Evolutionary conservation across 331 rosid genomes (phyloP), one percentile per base, ranked within the genome.

Genomic region (Saraca asoca): DNA sequence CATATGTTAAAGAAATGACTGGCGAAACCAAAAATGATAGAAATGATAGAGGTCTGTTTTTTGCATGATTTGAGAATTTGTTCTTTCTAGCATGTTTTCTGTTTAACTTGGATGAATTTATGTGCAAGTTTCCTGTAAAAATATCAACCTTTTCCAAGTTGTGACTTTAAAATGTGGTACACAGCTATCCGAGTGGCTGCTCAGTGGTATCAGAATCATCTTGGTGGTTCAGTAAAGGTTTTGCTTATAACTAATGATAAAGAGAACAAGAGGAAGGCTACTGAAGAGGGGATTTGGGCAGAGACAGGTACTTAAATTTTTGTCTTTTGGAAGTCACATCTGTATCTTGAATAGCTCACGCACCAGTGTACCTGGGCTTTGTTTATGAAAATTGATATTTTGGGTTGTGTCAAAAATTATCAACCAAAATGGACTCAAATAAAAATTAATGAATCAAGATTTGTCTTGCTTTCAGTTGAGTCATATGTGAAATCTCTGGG

Each of bases 151-250:
- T 66, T 68, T 72, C 48, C 17, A 42, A 60, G 37, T 67, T 46
- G 42, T 77, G 74, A 80, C 66, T 66, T 64, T 20, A 65, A 59
- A 72, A 75, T 53, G 77, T 73, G 68, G 49, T 16, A 64, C 64
- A 72, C 92, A 94, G 99, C 99, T 38, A 94, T 94, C 46, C 88
- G 99, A 66, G 95, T 88, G 71, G 99, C 97, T 53, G 67, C 97
- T 46, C 96, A 85, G 33, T 94, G 99, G 99, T 94, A 94, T 79
- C 97, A 94, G 80, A 94, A 64, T 49, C 99, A 94, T 78, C 90
- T 94, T 48, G 96, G 97, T 48, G 86, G 76, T 35, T 84, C 85
- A 7, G 82, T 78, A 18, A 79, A 62, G 71, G 86, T 94, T 81
- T 78, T 94, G 66, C 99, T 90, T 69, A 53, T 94, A 69, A 94